Evolutionary conservation across 176 grass and related monocot species (phyloP), one percentile per base, ranked within the genome.

Genomic region (Zoysia japonica): DNA sequence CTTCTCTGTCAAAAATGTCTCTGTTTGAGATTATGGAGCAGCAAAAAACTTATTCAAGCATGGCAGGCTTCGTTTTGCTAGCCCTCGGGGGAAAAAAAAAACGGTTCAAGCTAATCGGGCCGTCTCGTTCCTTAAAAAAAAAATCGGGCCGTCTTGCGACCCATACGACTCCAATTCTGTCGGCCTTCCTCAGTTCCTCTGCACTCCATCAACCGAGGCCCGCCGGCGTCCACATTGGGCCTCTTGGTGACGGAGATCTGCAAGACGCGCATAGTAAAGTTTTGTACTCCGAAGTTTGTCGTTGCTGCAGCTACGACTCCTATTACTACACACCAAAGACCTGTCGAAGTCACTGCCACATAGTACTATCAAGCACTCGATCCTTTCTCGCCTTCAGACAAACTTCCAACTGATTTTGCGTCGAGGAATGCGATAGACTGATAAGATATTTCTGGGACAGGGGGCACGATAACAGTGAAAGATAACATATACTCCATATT

Each of bases 141-240:
- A 28, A 0, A 28, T 28, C 28, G 28, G 28, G 0, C 28, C 28
- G 28, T 28, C 28, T 28, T 0, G 28, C 28, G 28, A 28, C 28
- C 28, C 28, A 28, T 28, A 28, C 28, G 28, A 28, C 28, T 28
- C 28, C 28, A 28, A 28, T 28, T 28, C 28, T 28, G 28, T 28
- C 28, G 28, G 28, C 28, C 28, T 28, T 28, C 28, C 28, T 28
- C 28, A 28, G 28, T 28, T 28, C 28, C 28, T 28, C 28, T 28
- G 28, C 28, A 28, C 28, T 28, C 28, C 28, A 28, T 28, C 28
- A 28, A 28, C 28, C 28, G 0, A 28, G 28, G 28, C 28, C 28
- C 28, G 28, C 28, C 28, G 28, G 28, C 80, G 87, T 90, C 75
- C 85, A 85, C 61, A 80, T 95, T n/a, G 84, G 92, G 15, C 74